Conservation (phyloP, 345 rosid genomes). For the Eucalyptus marginata region DNA sequence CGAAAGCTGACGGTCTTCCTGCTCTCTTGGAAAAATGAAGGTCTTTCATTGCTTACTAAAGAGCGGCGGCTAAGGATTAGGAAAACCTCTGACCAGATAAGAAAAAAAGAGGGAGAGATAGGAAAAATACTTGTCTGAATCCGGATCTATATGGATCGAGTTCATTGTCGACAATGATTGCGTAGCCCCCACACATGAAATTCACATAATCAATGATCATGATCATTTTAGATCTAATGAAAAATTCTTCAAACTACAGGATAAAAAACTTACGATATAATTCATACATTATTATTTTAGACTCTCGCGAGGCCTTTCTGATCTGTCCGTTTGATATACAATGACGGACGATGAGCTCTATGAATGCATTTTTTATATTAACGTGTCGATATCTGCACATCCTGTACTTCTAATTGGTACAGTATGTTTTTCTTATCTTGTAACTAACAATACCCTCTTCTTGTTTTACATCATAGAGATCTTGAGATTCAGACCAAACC, state of each 20-base stretch:
- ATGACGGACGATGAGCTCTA: too few species aligned
- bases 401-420: accelerated
- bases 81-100: not conserved
- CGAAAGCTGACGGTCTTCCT: not conserved
- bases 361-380: too few species aligned
- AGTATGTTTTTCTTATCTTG: too few species aligned
- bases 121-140: not conserved
- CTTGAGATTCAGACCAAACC: too few species aligned
- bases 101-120: not conserved
- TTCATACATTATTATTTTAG: not conserved
- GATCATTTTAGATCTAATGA: not conserved
- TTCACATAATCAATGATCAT: not conserved
- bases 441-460: too few species aligned
- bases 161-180: not conserved
- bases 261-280: not conserved
- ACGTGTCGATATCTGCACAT: accelerated
- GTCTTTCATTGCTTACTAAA: not conserved
- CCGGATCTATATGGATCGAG: not conserved
- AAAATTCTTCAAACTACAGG: accelerated
- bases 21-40: not conserved
- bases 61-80: not conserved
- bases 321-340: too few species aligned
- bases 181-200: too few species aligned
- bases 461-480: too few species aligned
- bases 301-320: too few species aligned